Evolutionary conservation across 139 green algal species (phyloP), one percentile per base, ranked within the genome.

Genomic region (Auxenochlorella pyrenoidosa): DNA sequence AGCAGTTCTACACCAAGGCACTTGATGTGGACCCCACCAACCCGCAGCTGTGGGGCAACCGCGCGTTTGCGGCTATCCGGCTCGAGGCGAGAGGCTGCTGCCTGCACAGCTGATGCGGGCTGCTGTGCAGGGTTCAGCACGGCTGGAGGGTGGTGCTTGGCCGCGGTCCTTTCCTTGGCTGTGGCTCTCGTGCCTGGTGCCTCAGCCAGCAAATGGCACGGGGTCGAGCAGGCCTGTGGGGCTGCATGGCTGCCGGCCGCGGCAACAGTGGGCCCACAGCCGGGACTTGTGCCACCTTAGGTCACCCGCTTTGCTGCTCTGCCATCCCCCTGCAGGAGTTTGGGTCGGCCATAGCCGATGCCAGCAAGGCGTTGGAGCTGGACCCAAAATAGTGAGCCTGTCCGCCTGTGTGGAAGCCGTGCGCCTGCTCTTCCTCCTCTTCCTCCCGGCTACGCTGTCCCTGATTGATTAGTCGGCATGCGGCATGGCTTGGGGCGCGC

Each of bases 331-430:
- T 79, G 43, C 60, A 85, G 73, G 83, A 97, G 71, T 99, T 97
- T 91, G 98, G 96, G 44, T 91, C 91, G 70, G 97, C 97, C 26
- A 88, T 99, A 3, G 87, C 90, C n/a, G 98, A 99, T 92, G 96
- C 95, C 22, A 95, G 90, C 21, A 90, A 94, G 65, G 96, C 97
- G 5, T 94, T 99, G 26, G 93, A 98, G 34, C 63, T 97, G 28
- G 95, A 99, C 87, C 92, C 95, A 18, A 93, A 88, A 22, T 99
- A 98, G 82, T 78, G 38, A 78, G 72, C 19, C 18, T 34, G 18
- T 1, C 38, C 54, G 72, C 68, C 10, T 10, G 13, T 28, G 34
- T 32, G n/a, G n/a, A 16, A 32, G 34, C 54, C 54, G n/a, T 75
- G 68, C 68, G n/a, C 21, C 66, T 22, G 66, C 28, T 40, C 66